These are phyloP conservation scores for Eimeria sp. DNA, from an alignment of 169 alveolate genomes.

Conservation along the genomic window DNA sequence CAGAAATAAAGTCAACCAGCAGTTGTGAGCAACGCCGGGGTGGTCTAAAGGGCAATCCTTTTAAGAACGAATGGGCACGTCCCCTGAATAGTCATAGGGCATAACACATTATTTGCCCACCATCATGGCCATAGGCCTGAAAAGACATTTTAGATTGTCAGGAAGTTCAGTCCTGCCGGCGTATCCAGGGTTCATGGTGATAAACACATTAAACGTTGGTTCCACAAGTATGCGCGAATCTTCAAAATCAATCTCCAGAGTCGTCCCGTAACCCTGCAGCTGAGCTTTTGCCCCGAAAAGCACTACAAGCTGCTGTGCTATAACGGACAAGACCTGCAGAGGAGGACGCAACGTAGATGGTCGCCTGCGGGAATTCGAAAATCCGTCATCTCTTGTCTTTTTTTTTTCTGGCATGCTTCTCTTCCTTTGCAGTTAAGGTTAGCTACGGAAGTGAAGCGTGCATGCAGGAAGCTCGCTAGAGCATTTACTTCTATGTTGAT, in stretches of 20 bases:
- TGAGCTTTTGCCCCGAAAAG: slow-evolving; percentile 84
- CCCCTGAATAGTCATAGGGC: no score
- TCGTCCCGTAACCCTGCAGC: slow-evolving; percentile 24
- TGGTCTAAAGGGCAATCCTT: background rate
- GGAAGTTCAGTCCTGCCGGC: slow-evolving; percentile 98
- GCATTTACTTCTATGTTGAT: slow-evolving; percentile 94
- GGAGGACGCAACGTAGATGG: background rate
- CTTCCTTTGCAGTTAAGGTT: background rate
- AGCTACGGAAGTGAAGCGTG: background rate
- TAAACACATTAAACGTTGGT: slow-evolving; percentile 97
- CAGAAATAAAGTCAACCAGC: background rate
- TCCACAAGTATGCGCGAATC: slow-evolving; percentile 94
- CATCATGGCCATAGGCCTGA: slow-evolving; percentile 98
- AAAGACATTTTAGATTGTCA: slow-evolving; percentile 97
- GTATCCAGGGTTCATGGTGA: slow-evolving; percentile 98
- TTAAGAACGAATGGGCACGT: background rate
- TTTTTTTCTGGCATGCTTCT: background rate
- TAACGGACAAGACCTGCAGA: slow-evolving; percentile 95
- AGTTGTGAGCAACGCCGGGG: background rate
- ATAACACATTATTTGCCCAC: slow-evolving; percentile 83
- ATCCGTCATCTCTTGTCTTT: background rate
- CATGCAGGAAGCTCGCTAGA: slow-evolving; percentile 17
- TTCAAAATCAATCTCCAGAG: slow-evolving; percentile 94
- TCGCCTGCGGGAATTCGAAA: background rate
- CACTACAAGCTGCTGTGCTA: slow-evolving; percentile 93